Conservation (phyloP, 2,329 filamentous ascomycete species). For the Parasarocladium wereldwijsianum region DNA sequence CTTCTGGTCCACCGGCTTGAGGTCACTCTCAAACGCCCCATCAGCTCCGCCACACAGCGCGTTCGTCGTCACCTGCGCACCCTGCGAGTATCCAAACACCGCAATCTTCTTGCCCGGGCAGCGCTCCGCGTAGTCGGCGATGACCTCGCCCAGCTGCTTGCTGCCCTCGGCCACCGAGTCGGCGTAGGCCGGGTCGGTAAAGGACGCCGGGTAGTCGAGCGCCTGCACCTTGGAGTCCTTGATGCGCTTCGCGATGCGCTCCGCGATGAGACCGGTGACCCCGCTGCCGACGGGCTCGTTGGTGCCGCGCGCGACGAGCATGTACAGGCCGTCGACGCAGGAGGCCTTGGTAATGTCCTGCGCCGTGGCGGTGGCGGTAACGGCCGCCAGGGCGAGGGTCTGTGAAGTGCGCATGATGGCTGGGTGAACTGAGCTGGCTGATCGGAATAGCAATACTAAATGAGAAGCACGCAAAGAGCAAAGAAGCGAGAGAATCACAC, state of each 20-base stretch:
- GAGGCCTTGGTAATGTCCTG: constrained; percentile 6
- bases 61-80: constrained; percentile 22
- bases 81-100: constrained; percentile 27
- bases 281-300: constrained; percentile 19
- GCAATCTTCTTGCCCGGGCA: constrained; percentile 26
- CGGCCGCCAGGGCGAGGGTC: constrained; percentile 1
- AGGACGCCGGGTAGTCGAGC: constrained; percentile 23
- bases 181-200: constrained; percentile 17
- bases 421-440: background rate
- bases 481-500: too few relatives aligned
- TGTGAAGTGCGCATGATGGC: constrained; percentile 1
- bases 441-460: background rate
- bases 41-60: constrained; percentile 21
- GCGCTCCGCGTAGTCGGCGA: constrained; percentile 17
- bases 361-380: constrained; percentile 11
- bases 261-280: constrained; percentile 17
- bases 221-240: constrained; percentile 18
- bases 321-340: constrained; percentile 22
- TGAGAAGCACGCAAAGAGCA: background rate
- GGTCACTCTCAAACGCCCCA: constrained; percentile 12
- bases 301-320: constrained; percentile 25
- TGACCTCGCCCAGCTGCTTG: constrained; percentile 13
- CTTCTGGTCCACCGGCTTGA: constrained; percentile 11
- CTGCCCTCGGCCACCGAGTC: constrained; percentile 20
- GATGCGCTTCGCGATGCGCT: constrained; percentile 16